phyloP scores from a whole-genome alignment of 345 rosid genomes.

The Luvunga scandens region DNA sequence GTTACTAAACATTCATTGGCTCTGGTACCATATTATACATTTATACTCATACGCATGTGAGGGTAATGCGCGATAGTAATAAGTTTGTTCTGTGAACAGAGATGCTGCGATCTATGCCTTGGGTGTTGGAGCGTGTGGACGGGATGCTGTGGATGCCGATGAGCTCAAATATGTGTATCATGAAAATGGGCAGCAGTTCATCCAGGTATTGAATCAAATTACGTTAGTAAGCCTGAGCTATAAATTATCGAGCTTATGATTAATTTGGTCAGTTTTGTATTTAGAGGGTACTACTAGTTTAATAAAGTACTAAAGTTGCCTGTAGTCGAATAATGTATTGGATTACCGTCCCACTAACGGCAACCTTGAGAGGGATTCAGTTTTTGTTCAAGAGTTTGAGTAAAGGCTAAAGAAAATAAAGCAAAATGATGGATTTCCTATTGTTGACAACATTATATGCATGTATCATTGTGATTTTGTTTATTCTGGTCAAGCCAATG shows the following conservation, averaged over 20 bases:
- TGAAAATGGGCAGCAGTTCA: constrained; percentile 55
- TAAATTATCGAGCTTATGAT: neutral
- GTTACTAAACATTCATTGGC: neutral
- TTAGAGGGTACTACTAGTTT: neutral
- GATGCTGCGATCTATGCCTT: constrained; percentile 78
- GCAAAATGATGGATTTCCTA: neutral
- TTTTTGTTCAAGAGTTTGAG: neutral
- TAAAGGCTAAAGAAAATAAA: neutral
- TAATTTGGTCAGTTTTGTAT: neutral
- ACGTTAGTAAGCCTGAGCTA: neutral
- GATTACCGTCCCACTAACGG: neutral
- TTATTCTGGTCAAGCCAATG: neutral
- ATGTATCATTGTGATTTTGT: neutral
- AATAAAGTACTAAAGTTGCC: neutral
- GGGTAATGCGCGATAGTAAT: neutral
- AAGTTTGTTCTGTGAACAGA: constrained; percentile 32
- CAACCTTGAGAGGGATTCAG: neutral
- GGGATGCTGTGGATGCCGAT: constrained; percentile 57
- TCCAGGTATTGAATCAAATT: constrained; percentile 46
- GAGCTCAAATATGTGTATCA: constrained; percentile 84
- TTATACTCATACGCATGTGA: neutral
- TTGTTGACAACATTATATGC: neutral
- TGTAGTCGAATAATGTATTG: neutral
- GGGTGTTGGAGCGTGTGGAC: constrained; percentile 84
- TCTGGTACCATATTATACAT: neutral